Evolutionary conservation across 2,329 filamentous ascomycete genomes (phyloP).

Genomic region (Paraphaeosphaeria sporulosa): DNA sequence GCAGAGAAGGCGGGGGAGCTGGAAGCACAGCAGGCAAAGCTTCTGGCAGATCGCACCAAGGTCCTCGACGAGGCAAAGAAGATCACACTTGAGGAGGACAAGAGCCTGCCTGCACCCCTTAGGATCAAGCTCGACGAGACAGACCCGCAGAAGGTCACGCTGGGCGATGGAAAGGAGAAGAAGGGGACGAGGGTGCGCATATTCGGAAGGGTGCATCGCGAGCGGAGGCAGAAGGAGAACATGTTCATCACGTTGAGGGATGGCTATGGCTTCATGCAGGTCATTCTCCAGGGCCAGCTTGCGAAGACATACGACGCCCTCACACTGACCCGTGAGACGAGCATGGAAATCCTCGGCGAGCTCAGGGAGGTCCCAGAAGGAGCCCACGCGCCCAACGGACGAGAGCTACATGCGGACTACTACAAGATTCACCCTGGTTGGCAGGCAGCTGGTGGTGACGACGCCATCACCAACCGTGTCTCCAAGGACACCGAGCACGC

Average conservation of each 20-base stretch:
- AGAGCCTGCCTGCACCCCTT: conserved; percentile 74
- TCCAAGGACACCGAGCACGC: conserved; percentile 73
- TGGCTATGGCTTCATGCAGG: conserved; percentile 86
- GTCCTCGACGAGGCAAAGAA: conserved; percentile 85
- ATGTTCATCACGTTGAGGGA: conserved; percentile 88
- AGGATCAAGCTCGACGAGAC: conserved; percentile 80
- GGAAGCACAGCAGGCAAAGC: conserved; percentile 75
- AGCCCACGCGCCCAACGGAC: conserved; percentile 79
- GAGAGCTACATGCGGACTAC: conserved; percentile 90
- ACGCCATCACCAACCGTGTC: conserved; percentile 87
- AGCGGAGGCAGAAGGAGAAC: conserved; percentile 82
- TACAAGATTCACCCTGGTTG: conserved; percentile 74
- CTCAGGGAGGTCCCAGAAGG: conserved; percentile 81
- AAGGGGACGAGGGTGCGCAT: conserved; percentile 80
- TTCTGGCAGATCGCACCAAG: conserved; percentile 73
- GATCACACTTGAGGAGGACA: conserved; percentile 73
- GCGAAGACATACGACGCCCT: conserved; percentile 92
- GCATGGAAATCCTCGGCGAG: conserved; percentile 83
- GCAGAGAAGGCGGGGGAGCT: conserved; percentile 77
- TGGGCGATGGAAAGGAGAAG: conserved; percentile 60
- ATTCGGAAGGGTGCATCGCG: conserved; percentile 81
- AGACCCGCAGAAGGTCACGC: conserved; percentile 63
- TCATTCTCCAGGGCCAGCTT: conserved; percentile 80
- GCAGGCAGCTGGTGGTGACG: conserved; percentile 82
- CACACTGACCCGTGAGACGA: conserved; percentile 86